A percentile compares a stretch with the other conserved stretches of the same genome.
phyloP scores from a whole-genome alignment of 208 protist species.

The Eutreptiella sp. region DNA sequence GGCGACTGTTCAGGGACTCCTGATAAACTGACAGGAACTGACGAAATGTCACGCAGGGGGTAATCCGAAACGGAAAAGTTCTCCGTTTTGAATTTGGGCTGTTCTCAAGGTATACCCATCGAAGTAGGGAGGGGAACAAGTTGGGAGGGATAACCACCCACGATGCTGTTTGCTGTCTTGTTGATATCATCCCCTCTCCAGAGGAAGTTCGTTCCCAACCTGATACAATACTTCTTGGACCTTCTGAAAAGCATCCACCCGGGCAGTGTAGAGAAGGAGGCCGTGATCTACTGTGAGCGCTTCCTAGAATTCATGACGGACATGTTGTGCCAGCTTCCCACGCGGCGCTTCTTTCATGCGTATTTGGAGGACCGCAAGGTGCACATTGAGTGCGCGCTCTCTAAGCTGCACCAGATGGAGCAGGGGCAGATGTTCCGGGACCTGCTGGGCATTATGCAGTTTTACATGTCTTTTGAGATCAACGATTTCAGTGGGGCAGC shows the following conservation, averaged over 20 bases:
- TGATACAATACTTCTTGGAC: constrained; percentile 5
- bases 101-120: too few relatives aligned
- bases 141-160: too few relatives aligned
- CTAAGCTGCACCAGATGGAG: neutral
- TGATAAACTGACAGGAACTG: too few relatives aligned
- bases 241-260: neutral
- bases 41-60: too few relatives aligned
- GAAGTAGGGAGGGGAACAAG: too few relatives aligned
- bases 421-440: constrained; percentile 20
- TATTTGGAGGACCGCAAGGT: constrained; percentile 49
- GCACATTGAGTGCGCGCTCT: constrained; percentile 4
- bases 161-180: too few relatives aligned
- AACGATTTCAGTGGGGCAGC: constrained; percentile 12
- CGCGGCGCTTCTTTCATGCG: constrained; percentile 63
- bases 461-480: constrained; percentile 8
- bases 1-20: too few relatives aligned
- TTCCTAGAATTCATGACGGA: constrained; percentile 73
- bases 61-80: too few relatives aligned
- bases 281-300: constrained; percentile 29
- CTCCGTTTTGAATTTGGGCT: too few relatives aligned
- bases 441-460: constrained; percentile 6
- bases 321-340: constrained; percentile 64
- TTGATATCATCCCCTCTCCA: too few relatives aligned
- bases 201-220: constrained; percentile 11
- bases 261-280: neutral